Conservation (phyloP, 2,329 filamentous ascomycete genomes). For the Diaporthe capsici region DNA sequence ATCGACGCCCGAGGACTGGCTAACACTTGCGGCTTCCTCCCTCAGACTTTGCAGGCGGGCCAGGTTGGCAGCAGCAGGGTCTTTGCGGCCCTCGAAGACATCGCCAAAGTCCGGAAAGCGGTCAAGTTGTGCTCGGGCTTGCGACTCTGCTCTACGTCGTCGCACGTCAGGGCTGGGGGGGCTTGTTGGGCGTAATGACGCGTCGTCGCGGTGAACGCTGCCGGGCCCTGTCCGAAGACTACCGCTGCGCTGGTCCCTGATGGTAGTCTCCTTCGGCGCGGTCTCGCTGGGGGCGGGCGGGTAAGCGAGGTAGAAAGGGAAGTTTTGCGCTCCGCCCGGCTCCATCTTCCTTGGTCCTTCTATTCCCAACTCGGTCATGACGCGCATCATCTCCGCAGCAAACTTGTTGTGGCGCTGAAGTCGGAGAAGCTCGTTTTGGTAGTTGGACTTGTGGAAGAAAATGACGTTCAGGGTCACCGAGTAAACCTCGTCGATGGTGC, state of each 20-base stretch:
- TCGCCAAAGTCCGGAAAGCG: constrained; percentile 37
- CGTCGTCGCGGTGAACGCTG: constrained; percentile 14
- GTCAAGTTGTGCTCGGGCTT: constrained; percentile 27
- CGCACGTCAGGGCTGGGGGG: constrained; percentile 18
- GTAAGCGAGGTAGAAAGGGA: constrained; percentile 69
- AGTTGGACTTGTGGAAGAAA: constrained; percentile 98
- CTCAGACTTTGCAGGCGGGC: constrained; percentile 39
- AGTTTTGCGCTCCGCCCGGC: constrained; percentile 76
- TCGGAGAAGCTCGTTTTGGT: constrained; percentile 93
- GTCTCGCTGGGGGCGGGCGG: constrained; percentile 48
- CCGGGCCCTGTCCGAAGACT: constrained; percentile 29
- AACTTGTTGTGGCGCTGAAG: constrained; percentile 94
- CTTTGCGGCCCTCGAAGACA: constrained; percentile 40
- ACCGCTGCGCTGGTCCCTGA: constrained; percentile 36
- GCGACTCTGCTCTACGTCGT: constrained; percentile 37
- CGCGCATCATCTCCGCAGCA: constrained; percentile 89
- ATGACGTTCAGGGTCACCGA: constrained; percentile 91
- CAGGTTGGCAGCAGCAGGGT: constrained; percentile 30
- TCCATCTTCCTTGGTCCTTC: constrained; percentile 84
- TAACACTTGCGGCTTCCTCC: constrained; percentile 28
- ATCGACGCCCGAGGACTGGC: constrained; percentile 27
- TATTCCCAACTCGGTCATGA: constrained; percentile 87
- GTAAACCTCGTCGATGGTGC: constrained; percentile 84
- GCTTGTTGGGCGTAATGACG: constrained; percentile 1
- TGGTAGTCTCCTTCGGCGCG: constrained; percentile 27